phyloP scores from a whole-genome alignment of 2,329 filamentous ascomycete species.

The Talaromyces sp. region DNA sequence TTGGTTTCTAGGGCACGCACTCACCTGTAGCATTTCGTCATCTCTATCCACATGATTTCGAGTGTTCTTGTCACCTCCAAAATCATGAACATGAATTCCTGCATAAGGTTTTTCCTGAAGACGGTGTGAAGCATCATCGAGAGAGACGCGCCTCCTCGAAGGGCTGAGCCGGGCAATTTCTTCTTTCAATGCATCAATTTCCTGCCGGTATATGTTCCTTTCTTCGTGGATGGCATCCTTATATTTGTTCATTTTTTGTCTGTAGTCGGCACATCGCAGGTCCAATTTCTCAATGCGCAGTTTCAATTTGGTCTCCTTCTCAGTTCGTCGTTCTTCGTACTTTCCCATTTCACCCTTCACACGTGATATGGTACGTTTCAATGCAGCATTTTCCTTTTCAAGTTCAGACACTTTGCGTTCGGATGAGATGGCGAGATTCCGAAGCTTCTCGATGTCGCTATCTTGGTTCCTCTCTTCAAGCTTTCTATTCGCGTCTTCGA shows the following conservation, averaged over 20 bases:
- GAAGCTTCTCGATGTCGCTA: slow-evolving; percentile 35
- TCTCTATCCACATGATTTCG: neutral
- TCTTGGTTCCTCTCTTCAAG: slow-evolving; percentile 34
- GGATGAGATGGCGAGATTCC: slow-evolving; percentile 35
- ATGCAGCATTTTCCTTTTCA: slow-evolving; percentile 39
- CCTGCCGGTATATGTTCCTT: slow-evolving; percentile 37
- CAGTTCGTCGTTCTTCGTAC: slow-evolving; percentile 42
- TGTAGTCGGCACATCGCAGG: slow-evolving; percentile 39
- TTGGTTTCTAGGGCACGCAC: neutral
- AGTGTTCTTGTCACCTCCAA: slow-evolving; percentile 4
- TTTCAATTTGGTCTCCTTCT: slow-evolving; percentile 42
- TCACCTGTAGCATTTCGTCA: slow-evolving; percentile 13
- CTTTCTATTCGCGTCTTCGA: slow-evolving; percentile 34
- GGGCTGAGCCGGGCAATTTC: slow-evolving; percentile 31
- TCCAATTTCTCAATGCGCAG: slow-evolving; percentile 40
- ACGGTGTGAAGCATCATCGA: slow-evolving; percentile 26
- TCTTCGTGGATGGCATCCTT: slow-evolving; percentile 37
- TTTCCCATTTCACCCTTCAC: slow-evolving; percentile 43
- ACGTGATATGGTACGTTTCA: slow-evolving; percentile 41
- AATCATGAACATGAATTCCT: slow-evolving; percentile 20
- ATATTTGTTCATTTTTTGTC: slow-evolving; percentile 39
- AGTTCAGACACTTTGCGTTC: slow-evolving; percentile 42
- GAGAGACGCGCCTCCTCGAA: slow-evolving; percentile 23
- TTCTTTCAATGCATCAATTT: slow-evolving; percentile 37
- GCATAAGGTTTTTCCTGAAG: slow-evolving; percentile 28